A percentile compares a stretch with the other conserved stretches of the same genome.
Evolutionary conservation across 805 yeast species (phyloP).

Genomic region (Lachancea nothofagi): DNA sequence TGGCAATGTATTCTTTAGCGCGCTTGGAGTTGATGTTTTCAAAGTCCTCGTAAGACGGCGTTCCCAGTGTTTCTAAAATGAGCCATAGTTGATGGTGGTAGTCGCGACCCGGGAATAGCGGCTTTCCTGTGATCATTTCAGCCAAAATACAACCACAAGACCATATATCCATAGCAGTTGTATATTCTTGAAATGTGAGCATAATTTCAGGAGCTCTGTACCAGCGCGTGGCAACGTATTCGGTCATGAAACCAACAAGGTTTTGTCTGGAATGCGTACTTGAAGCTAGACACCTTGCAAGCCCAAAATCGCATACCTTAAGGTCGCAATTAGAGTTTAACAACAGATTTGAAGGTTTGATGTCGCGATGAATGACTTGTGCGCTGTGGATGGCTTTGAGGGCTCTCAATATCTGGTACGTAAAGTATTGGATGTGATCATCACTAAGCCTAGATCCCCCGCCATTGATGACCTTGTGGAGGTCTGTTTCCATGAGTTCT

Average conservation of each 20-base stretch:
- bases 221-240: conserved; percentile 83
- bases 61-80: conserved; percentile 64
- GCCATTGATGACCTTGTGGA: conserved; percentile 51
- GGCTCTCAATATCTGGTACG: conserved; percentile 66
- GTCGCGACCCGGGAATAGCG: conserved; percentile 72
- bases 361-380: conserved; percentile 68
- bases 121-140: conserved; percentile 56
- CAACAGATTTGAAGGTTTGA: conserved; percentile 68
- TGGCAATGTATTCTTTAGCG: conserved; percentile 70
- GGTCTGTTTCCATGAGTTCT: conserved; percentile 72
- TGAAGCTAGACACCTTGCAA: conserved; percentile 51
- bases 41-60: conserved; percentile 70
- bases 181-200: conserved; percentile 65
- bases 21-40: conserved; percentile 66
- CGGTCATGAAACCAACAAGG: conserved; percentile 56
- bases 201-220: conserved; percentile 81
- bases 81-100: conserved; percentile 62
- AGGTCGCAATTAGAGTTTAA: conserved; percentile 67
- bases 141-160: conserved; percentile 75
- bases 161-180: conserved; percentile 77
- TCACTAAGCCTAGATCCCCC: conserved; percentile 40
- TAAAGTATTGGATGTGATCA: conserved; percentile 65
- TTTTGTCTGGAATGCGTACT: conserved; percentile 39
- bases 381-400: conserved; percentile 67
- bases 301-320: conserved; percentile 74